Conservation (phyloP, 2,329 filamentous ascomycete species). For the Penicillium sp. region DNA sequence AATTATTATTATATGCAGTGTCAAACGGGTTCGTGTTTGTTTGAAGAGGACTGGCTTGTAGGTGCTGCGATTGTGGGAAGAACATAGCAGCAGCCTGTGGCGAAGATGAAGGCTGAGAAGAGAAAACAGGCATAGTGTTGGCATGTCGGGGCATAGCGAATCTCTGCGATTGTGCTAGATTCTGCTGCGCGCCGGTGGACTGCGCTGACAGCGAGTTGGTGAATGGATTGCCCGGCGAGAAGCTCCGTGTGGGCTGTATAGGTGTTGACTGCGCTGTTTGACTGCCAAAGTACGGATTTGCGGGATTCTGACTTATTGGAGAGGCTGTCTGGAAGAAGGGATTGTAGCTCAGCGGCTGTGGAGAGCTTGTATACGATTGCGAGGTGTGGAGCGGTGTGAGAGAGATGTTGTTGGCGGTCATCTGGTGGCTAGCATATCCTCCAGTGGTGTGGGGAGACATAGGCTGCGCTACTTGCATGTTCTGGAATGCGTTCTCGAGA, state of each 20-base stretch:
- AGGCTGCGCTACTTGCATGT: slow-evolving; percentile 66
- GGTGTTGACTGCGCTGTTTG: slow-evolving; percentile 13
- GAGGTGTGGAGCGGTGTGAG: slow-evolving; percentile 38
- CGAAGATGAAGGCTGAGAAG: slow-evolving; percentile 16
- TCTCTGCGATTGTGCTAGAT: slow-evolving; percentile 9
- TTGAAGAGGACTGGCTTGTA: slow-evolving; percentile 18
- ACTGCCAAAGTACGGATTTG: slow-evolving; percentile 18
- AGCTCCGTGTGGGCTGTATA: slow-evolving; percentile 21
- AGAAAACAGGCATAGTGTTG: slow-evolving; percentile 36
- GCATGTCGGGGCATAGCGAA: slow-evolving; percentile 29
- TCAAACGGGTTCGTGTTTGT: slow-evolving; percentile 33
- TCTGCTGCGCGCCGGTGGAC: slow-evolving; percentile 12
- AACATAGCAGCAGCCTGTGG: slow-evolving; percentile 28
- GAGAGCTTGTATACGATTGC: slow-evolving; percentile 33
- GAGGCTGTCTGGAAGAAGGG: slow-evolving; percentile 40
- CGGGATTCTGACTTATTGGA: slow-evolving; percentile 24
- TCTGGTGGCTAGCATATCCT: slow-evolving; percentile 47
- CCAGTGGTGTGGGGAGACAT: slow-evolving; percentile 75
- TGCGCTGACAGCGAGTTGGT: slow-evolving; percentile 28
- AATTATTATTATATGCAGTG: slow-evolving; percentile 25
- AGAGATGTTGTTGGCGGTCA: slow-evolving; percentile 31
- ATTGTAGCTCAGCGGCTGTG: slow-evolving; percentile 35
- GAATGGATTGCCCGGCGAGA: slow-evolving; percentile 32
- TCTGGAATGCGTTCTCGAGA: slow-evolving; percentile 69
- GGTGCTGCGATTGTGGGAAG: slow-evolving; percentile 23